Evolutionary conservation across 768 basidiomycete genomes (phyloP).

Genomic region (Boletus tomentosulus): DNA sequence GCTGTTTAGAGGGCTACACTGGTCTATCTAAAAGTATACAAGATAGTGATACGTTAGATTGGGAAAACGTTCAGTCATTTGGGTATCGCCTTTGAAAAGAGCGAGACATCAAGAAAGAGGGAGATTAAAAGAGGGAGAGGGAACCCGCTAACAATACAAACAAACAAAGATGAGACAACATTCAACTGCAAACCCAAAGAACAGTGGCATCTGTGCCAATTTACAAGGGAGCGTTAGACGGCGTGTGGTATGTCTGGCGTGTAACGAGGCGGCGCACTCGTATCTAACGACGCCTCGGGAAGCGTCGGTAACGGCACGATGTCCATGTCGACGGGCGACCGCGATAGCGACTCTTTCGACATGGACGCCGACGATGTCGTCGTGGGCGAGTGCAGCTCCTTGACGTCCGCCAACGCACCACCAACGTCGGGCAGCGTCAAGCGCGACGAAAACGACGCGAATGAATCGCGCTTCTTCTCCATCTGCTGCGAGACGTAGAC

Average conservation of each 20-base stretch:
- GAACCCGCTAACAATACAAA: not conserved
- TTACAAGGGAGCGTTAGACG: slow-evolving; percentile 3
- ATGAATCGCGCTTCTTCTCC: slow-evolving; percentile 45
- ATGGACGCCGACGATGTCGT: slow-evolving; percentile 18
- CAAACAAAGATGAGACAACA: not conserved
- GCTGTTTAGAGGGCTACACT: not conserved
- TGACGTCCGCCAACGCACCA: slow-evolving; percentile 28
- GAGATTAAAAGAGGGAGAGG: not conserved
- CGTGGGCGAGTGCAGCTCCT: slow-evolving; percentile 18
- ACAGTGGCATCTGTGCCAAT: not conserved
- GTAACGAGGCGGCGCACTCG: slow-evolving; percentile 21
- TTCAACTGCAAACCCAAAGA: not conserved
- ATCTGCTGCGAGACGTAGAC: slow-evolving; percentile 43
- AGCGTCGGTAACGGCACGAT: slow-evolving; percentile 12
- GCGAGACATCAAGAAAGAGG: not conserved
- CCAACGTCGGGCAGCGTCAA: slow-evolving; percentile 42
- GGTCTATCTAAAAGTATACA: not conserved
- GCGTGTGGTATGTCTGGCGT: slow-evolving; percentile 15
- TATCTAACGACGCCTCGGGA: slow-evolving; percentile 17
- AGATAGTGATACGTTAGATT: not conserved
- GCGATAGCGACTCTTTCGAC: slow-evolving; percentile 27
- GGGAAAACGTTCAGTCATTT: not conserved
- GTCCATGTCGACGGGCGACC: slow-evolving; percentile 17
- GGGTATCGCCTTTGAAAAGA: not conserved
- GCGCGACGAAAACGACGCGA: slow-evolving; percentile 44